Conservation (phyloP, 352 stramenopile species). For the Saprolegnia diclina region DNA sequence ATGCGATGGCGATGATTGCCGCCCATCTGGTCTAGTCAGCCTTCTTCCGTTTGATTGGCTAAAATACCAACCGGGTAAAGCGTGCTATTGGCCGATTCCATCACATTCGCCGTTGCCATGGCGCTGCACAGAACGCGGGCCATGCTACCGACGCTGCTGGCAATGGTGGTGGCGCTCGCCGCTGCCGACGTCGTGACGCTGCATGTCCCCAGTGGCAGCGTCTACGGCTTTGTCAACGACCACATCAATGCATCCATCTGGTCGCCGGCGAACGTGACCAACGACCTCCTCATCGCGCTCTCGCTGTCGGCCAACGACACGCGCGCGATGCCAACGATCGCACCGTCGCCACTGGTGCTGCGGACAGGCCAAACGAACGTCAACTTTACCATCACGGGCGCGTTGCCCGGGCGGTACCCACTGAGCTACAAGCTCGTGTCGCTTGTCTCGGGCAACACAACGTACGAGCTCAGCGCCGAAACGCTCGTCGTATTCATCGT, state of each 20-base stretch:
- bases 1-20: too few relatives aligned
- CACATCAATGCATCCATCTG: neutral
- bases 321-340: neutral
- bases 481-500: constrained; percentile 40
- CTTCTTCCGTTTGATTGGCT: neutral
- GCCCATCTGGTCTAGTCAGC: neutral
- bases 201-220: neutral
- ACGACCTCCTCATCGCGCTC: neutral
- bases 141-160: neutral
- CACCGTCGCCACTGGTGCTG: constrained; percentile 1
- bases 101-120: neutral
- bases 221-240: neutral
- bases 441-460: neutral
- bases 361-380: neutral
- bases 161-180: neutral
- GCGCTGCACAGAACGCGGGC: neutral
- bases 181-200: neutral
- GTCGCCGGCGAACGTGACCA: neutral
- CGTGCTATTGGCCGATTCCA: neutral
- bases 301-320: neutral
- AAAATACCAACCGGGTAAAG: neutral
- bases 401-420: constrained; percentile 2
- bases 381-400: constrained; percentile 16
- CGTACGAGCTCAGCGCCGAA: constrained; percentile 6
- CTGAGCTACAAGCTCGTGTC: constrained; percentile 6